Evolutionary conservation across 2,329 filamentous ascomycete species (phyloP).

Genomic region (Penicillium psychrosexuale): DNA sequence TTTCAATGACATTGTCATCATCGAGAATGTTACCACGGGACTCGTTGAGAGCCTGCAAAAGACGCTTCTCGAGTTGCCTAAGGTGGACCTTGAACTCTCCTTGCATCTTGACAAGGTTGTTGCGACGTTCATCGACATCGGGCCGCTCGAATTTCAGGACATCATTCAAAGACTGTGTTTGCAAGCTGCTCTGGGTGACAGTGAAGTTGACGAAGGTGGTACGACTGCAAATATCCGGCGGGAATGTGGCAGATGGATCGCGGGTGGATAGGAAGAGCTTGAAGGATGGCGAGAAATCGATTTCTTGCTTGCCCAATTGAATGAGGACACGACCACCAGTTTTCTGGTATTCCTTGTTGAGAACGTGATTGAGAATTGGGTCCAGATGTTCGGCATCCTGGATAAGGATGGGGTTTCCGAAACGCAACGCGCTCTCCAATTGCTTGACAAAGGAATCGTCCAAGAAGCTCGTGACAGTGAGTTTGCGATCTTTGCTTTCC

Average conservation of each 20-base stretch:
- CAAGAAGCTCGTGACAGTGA: slow-evolving; percentile 96
- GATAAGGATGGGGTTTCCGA: slow-evolving; percentile 97
- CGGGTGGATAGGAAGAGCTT: slow-evolving; percentile 91
- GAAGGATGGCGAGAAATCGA: slow-evolving; percentile 97
- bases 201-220: slow-evolving; percentile 99
- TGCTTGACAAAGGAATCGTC: slow-evolving; percentile 98
- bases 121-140: slow-evolving; percentile 92
- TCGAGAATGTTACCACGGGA: slow-evolving; percentile 97
- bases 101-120: slow-evolving; percentile 97
- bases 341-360: slow-evolving; percentile 99
- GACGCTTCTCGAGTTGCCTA: slow-evolving; percentile 86
- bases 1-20: slow-evolving; percentile 97
- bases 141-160: slow-evolving; percentile 96
- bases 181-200: slow-evolving; percentile 96
- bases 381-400: slow-evolving; percentile 97
- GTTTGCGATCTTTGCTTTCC: slow-evolving; percentile 85
- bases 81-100: slow-evolving; percentile 99
- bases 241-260: slow-evolving; percentile 92
- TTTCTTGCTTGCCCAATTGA: slow-evolving; percentile 96
- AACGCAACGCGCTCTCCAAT: slow-evolving; percentile 91
- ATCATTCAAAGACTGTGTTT: slow-evolving; percentile 95
- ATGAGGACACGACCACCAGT: slow-evolving; percentile 97
- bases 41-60: slow-evolving; percentile 93
- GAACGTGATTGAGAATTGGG: slow-evolving; percentile 93
- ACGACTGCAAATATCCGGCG: slow-evolving; percentile 94